Evolutionary conservation across 371 early-diverging fungal species (phyloP), one percentile per base, ranked within the genome.

Genomic region (Mortierella sp.): DNA sequence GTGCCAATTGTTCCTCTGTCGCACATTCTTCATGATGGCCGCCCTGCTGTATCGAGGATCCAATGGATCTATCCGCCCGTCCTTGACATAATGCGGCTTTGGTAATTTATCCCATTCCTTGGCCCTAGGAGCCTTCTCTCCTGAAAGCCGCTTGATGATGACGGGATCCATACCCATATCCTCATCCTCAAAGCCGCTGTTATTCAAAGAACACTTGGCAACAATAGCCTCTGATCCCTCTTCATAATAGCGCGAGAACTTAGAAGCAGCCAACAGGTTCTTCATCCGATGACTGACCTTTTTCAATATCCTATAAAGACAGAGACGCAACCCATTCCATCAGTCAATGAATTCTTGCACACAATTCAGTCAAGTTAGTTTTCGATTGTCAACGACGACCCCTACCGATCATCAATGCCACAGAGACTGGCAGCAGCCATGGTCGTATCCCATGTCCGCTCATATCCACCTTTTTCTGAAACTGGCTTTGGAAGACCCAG

Each of bases 321-420:
- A 34, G 6, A 46, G 15, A 24, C 32, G 19, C 6, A 30, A 60
- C n/a, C 28, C 5, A 7, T 34, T 34, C 37, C 37, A 34, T 34
- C 37, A 34, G 37, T 11, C 14, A 34, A 11, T 14, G 1, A 4
- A 34, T 34, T 34, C 11, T 2, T 34, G 37, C 37, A 14, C 37
- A 34, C 37, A 8, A 44, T 44, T 3, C 19, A 44, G 3, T 44
- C 15, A 19, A 9, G 21, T 17, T 6, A 15, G 55, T 6, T 32
- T 11, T 24, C 3, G 39, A 3, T 37, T 23, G n/a, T 1, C 4
- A 9, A 52, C 34, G 34, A 23, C 15, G 27, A 60, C 56, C n/a
- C n/a, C 23, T 44, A 76, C 76, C 70, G 64, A 46, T 76, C 76
- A 12, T 76, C 76, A 15, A 76, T 51, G 15, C 76, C 76, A 21